Base-by-base conservation (phyloP, 2,329 filamentous ascomycete species). In the Incumbomyces lentus region DNA sequence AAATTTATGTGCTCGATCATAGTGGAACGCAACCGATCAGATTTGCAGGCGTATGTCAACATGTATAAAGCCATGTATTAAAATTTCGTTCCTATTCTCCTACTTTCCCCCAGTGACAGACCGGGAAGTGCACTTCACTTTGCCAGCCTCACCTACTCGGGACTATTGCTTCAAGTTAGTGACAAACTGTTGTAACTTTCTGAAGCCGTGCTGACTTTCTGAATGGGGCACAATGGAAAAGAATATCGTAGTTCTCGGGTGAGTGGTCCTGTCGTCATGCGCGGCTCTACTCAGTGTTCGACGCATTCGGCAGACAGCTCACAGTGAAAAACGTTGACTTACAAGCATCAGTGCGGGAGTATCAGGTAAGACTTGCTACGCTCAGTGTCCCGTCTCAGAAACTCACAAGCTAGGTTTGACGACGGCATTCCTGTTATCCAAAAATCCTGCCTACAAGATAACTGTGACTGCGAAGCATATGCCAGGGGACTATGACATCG, bases 401-500 rank as follows among this genome's bases (percentile, higher is more conserved):
- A 76, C 76, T 47, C 77, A 77, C 37, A 75, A 80, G 13, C 68
- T 74, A 33, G 77, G 76, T 18, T 67, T 81, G 34, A 80, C 78
- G 1, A 78, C 76, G 5, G 77, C 78, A 29, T 60, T 79, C 6
- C 61, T 74, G 14, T 64, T 81, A 14, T 75, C 76, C 16, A 68
- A 66, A 48, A 69, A 74, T 52, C 60, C 64, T 11, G 57, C 61
- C 8, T 70, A 76, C 54, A 66, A 67, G 29, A 65, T 89, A 52
- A 85, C 82, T 1, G 67, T 89, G 19, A 68, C 85, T 33, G 82
- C 84, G 3, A 89, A 87, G 59, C 82, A 90, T 60, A 87, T 92
- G 81, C 86, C 86, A 0, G 86, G 87, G 37, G 86, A 93, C 68
- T 87, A 86, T 62, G 82, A 87, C 53, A 80, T 86, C 56, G 81